These are phyloP conservation scores for Paramecium sonneborni DNA, from an alignment of 73 alveolate species.

Conservation along the genomic window DNA sequence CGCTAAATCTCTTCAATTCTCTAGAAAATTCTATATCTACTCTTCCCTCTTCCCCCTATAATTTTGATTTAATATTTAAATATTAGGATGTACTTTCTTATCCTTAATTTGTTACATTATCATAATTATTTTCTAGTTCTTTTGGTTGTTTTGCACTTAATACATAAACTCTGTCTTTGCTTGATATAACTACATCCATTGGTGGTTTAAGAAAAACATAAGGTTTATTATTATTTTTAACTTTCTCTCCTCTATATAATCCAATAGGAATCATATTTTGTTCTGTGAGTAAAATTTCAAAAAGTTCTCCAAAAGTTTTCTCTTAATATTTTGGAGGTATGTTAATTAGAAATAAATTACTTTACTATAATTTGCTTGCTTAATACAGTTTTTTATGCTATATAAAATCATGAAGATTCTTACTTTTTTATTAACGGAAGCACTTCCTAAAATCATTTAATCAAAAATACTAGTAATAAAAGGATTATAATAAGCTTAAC, in stretches of 20 bases:
- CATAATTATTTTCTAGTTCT: constrained; percentile 1
- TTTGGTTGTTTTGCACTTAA: constrained; percentile 58
- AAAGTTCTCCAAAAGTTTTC: constrained; percentile 65
- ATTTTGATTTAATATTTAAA: background rate
- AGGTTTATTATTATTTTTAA: constrained; percentile 69
- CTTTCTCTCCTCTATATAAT: constrained; percentile 71
- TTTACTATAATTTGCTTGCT: constrained; percentile 70
- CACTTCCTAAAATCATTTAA: constrained; percentile 94
- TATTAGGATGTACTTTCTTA: background rate
- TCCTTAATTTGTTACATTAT: background rate
- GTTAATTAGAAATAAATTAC: constrained; percentile 73
- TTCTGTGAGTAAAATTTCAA: constrained; percentile 69
- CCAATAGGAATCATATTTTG: constrained; percentile 82
- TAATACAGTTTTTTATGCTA: constrained; percentile 69
- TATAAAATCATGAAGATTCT: background rate
- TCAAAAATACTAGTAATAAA: constrained; percentile 90
- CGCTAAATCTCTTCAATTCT: constrained; percentile 1
- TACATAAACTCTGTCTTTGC: constrained; percentile 64
- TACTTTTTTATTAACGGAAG: constrained; percentile 74
- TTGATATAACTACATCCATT: constrained; percentile 38
- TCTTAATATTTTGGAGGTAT: constrained; percentile 66
- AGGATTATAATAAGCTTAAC: constrained; percentile 95
- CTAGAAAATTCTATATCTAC: constrained; percentile 58
- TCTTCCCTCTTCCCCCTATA: constrained; percentile 68
- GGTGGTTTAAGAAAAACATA: constrained; percentile 85